Percentiles rank a stretch among this genome's conserved stretches.
Conservation (phyloP, 352 stramenopile species). For the Pythium chondricola region DNA sequence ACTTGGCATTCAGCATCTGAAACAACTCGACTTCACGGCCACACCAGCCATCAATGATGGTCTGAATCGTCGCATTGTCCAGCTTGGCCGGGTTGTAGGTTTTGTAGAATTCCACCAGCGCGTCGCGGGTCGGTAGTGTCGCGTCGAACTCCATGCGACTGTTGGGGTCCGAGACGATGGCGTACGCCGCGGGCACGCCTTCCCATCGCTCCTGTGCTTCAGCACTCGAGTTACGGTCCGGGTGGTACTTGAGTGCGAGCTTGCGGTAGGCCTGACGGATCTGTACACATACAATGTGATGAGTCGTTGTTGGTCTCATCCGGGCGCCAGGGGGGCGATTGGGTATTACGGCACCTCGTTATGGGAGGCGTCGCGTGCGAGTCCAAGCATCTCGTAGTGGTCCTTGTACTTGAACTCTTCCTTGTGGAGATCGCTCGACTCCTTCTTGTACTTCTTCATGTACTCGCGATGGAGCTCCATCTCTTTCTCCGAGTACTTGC, state of each 20-base stretch:
- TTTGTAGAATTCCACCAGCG: conserved; percentile 77
- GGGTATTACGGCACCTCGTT: conserved; percentile 68
- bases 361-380: conserved; percentile 53
- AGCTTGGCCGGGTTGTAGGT: conserved; percentile 81
- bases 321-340: too few relatives aligned
- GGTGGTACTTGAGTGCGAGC: conserved; percentile 82
- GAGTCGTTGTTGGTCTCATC: too few relatives aligned
- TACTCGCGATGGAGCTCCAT: conserved; percentile 82
- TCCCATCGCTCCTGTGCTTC: conserved; percentile 71
- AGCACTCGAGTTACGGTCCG: conserved; percentile 87
- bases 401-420: conserved; percentile 68
- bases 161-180: conserved; percentile 73
- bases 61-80: conserved; percentile 80
- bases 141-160: conserved; percentile 73
- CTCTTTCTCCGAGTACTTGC: conserved; percentile 53
- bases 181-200: conserved; percentile 67
- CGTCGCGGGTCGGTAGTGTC: conserved; percentile 67
- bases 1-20: conserved; percentile 83
- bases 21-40: conserved; percentile 82
- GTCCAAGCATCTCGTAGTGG: conserved; percentile 65
- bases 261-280: conserved; percentile 92
- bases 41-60: conserved; percentile 83
- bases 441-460: conserved; percentile 87
- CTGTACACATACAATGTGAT: too few relatives aligned
- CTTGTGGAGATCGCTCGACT: conserved; percentile 55